Conservation (phyloP, 106 monocot genomes). For the Apostasia shenzhenica region DNA sequence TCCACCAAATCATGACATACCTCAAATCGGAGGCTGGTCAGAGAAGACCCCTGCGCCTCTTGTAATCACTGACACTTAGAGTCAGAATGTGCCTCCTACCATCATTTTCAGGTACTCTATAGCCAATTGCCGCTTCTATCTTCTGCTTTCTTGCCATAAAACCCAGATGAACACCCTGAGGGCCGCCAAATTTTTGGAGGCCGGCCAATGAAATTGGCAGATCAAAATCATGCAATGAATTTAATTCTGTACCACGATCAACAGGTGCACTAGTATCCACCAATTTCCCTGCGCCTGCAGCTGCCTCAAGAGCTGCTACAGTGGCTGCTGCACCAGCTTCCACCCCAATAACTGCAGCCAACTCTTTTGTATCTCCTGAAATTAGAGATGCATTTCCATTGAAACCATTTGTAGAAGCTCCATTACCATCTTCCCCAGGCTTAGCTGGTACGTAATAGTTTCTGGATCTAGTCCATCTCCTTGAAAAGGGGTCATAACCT, state of each 20-base stretch:
- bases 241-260: conserved; percentile 62
- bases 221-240: conserved; percentile 71
- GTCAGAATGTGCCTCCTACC: conserved; percentile 69
- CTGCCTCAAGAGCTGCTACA: conserved; percentile 70
- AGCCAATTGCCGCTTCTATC: conserved; percentile 71
- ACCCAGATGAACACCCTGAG: conserved; percentile 42
- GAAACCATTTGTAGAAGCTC: conserved; percentile 18
- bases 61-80: conserved; percentile 90
- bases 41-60: conserved; percentile 73
- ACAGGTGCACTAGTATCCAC: conserved; percentile 81
- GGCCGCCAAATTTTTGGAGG: conserved; percentile 67
- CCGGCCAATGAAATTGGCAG: conserved; percentile 62
- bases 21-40: conserved; percentile 13
- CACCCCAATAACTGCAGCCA: conserved; percentile 6
- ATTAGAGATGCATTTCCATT: background rate
- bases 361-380: conserved; percentile 6
- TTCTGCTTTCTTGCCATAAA: conserved; percentile 81
- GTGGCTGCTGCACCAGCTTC: conserved; percentile 45
- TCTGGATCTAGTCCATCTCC: conserved; percentile 93
- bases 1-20: background rate
- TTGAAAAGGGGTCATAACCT: conserved; percentile 91
- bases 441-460: conserved; percentile 73
- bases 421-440: conserved; percentile 21
- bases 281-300: conserved; percentile 81
- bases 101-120: conserved; percentile 65